Base-by-base conservation (phyloP, 2,329 filamentous ascomycete species). In the Scopulariopsis brevicaulis region DNA sequence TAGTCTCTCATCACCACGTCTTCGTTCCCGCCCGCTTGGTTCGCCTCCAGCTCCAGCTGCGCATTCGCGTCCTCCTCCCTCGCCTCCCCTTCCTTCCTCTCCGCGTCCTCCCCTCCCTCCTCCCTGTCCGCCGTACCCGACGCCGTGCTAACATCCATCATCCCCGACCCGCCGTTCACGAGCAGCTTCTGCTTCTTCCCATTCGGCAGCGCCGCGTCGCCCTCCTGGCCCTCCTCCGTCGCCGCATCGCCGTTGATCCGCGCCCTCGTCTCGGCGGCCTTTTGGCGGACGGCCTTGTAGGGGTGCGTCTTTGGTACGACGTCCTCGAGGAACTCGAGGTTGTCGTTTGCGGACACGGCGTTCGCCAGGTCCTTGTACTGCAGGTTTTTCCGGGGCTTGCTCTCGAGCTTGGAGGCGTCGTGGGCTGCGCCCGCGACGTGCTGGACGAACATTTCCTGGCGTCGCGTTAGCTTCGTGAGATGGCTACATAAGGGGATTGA, bases 331-430 rank as follows among this genome's bases (percentile, higher is more conserved):
- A 99, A 99, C 70, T 99, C 92, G 56, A 99, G 86, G 69, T 95
- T 95, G 71, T 97, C 94, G 62, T 91, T 85, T 68, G 90, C 87
- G 8, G 88, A 83, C 58, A 97, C 86, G 32, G 94, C 93, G 66
- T 84, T 89, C 64, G 92, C 90, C 50, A 99, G 80, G 71, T 99
- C 94, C 68, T 90, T 90, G 76, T 99, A 99, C 70, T 97, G 94
- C 61, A 99, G 87, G 67, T 95, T 96, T 60, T 92, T 85, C 59
- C 94, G 82, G 6, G 93, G 93, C 71, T 97, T 97, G 65, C 87
- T 83, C 73, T 97, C 94, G 1, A 91, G 82, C 68, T 94, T 95
- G 65, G 92, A 88, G 66, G 96, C 89, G 66, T 89, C 92, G 69
- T 96, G 86, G 28, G 87, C 86, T 70, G 95, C 89, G 62, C 87